Evolutionary conservation across 164 flowering plant genomes (phyloP).

Genomic region (Annona cherimola): DNA sequence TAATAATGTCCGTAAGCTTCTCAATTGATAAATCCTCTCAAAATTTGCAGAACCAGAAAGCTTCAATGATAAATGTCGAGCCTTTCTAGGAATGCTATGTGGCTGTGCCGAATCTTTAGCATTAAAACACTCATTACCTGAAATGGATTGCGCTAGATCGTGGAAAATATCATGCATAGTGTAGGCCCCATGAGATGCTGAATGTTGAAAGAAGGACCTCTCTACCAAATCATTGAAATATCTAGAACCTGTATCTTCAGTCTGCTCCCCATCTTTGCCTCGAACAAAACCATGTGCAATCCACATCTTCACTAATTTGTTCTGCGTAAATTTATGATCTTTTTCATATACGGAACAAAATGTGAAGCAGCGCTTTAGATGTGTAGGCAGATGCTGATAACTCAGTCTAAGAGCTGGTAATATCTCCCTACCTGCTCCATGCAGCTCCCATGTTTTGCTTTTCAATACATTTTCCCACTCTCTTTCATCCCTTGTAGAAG

Average conservation of each 20-base stretch:
- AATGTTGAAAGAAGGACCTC: conserved; percentile 7
- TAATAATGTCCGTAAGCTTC: background rate
- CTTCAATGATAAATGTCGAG: background rate
- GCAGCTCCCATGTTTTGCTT: conserved; percentile 6
- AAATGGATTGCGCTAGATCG: conserved; percentile 2
- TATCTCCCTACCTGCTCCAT: background rate
- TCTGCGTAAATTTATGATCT: background rate
- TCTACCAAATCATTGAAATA: conserved; percentile 5
- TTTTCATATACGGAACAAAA: conserved; percentile 18
- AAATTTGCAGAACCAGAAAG: background rate
- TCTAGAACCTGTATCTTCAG: conserved; percentile 6
- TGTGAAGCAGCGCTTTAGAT: conserved; percentile 11
- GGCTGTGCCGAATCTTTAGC: background rate
- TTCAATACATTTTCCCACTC: conserved; percentile 7
- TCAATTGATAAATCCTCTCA: background rate
- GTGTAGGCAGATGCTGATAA: conserved; percentile 13
- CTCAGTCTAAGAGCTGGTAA: conserved; percentile 19
- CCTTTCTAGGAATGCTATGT: background rate
- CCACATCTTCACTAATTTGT: conserved; percentile 11
- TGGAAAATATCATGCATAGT: conserved; percentile 12
- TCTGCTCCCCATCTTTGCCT: background rate
- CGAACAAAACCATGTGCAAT: conserved; percentile 6
- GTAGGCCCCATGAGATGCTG: background rate
- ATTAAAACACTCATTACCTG: background rate
- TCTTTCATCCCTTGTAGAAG: background rate